phyloP scores from a whole-genome alignment of 176 grass and related monocot genomes.

The Cenchrus purpureus region DNA sequence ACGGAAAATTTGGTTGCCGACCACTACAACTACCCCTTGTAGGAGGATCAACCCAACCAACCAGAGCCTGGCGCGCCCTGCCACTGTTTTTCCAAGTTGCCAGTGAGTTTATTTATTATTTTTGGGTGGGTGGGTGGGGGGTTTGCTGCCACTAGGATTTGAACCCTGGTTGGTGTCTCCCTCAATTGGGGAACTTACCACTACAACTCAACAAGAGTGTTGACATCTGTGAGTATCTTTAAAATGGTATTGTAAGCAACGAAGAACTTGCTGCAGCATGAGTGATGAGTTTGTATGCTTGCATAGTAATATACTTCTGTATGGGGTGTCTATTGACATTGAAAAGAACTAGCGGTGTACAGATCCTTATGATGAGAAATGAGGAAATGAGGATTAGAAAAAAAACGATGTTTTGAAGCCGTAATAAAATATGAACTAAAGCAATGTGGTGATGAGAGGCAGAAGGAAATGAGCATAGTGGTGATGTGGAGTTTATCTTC shows the following conservation, averaged over 20 bases:
- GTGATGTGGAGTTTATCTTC: background rate
- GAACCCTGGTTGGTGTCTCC: too few relatives aligned
- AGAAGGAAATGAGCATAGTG: constrained; percentile 2
- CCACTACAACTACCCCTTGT: too few relatives aligned
- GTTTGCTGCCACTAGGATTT: too few relatives aligned
- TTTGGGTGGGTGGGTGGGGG: too few relatives aligned
- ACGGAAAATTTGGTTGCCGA: too few relatives aligned
- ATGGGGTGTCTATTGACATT: background rate
- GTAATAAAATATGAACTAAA: background rate
- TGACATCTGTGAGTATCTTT: constrained; percentile 8
- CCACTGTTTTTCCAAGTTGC: too few relatives aligned
- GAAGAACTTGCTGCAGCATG: constrained; percentile 21
- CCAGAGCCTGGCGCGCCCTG: too few relatives aligned
- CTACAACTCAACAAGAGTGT: too few relatives aligned
- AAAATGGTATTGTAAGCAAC: background rate
- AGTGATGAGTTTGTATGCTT: background rate
- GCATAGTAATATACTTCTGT: constrained; percentile 15
- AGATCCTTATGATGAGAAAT: background rate
- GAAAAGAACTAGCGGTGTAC: background rate
- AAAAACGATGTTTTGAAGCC: background rate
- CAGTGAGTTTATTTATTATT: too few relatives aligned
- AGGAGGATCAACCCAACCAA: too few relatives aligned
- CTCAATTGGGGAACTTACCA: too few relatives aligned
- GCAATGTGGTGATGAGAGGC: background rate
- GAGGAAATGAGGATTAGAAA: background rate